Percentiles rank a stretch among this genome's conserved stretches.
Evolutionary conservation across 352 stramenopile genomes (phyloP).

Genomic region (Pythium monospermum): DNA sequence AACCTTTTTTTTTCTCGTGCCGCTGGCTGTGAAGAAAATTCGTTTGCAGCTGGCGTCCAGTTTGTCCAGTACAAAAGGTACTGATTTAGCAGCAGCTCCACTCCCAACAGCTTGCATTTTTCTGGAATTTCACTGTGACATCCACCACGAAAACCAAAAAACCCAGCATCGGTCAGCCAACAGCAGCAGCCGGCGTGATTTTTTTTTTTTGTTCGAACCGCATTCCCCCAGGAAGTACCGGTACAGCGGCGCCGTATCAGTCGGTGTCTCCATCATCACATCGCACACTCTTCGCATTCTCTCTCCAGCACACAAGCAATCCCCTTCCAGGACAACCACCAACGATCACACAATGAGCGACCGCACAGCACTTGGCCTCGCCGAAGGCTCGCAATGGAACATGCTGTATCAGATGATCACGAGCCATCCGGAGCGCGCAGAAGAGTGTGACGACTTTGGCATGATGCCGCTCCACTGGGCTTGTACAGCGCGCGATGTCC

Average conservation of each 20-base stretch:
- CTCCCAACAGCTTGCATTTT: no score
- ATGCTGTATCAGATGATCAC: conserved; percentile 58
- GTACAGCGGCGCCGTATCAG: neutral
- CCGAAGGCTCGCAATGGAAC: conserved; percentile 65
- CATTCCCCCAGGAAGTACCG: neutral
- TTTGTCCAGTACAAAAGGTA: no score
- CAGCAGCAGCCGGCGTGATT: no score
- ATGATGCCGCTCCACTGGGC: conserved; percentile 86
- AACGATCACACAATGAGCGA: conserved; percentile 10
- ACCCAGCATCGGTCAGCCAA: no score
- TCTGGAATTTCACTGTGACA: no score
- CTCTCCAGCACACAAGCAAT: neutral
- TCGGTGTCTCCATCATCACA: neutral
- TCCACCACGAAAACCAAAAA: no score
- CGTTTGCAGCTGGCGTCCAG: no score
- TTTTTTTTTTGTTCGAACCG: no score
- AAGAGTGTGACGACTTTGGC: conserved; percentile 81
- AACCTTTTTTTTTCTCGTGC: no score
- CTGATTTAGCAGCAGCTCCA: no score
- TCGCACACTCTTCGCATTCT: neutral
- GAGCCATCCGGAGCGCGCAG: conserved; percentile 40
- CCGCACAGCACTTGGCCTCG: conserved; percentile 58
- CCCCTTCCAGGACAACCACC: no score
- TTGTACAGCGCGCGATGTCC: conserved; percentile 69
- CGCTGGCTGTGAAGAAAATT: no score